Evolutionary conservation across 176 grass and related monocot genomes (phyloP).

Genomic region (Triticum turgidum): DNA sequence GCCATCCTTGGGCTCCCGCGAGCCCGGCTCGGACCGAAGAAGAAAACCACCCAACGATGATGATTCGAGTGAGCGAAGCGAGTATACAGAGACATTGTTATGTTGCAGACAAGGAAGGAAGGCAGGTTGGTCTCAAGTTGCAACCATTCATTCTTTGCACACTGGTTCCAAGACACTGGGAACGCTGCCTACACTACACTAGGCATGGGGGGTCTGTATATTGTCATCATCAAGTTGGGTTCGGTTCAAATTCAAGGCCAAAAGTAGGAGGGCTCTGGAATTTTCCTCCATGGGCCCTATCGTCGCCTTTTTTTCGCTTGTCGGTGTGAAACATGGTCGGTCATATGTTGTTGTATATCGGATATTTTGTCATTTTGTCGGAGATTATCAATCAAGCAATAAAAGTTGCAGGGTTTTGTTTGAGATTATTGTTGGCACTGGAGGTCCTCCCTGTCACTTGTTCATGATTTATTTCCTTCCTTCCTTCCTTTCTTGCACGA

Average conservation of each 20-base stretch:
- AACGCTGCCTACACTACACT: not conserved
- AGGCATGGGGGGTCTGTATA: not conserved
- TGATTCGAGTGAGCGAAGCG: not conserved
- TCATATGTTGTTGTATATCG: not conserved
- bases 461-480: no score
- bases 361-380: not conserved
- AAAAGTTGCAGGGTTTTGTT: not conserved
- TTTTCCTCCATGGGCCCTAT: not conserved
- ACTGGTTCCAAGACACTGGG: not conserved
- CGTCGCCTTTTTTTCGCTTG: not conserved
- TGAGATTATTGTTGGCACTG: not conserved
- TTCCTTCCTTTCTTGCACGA: no score
- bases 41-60: not conserved
- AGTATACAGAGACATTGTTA: not conserved
- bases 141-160: not conserved
- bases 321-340: not conserved
- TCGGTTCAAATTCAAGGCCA: not conserved
- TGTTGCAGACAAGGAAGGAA: not conserved
- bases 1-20: conserved; percentile 84
- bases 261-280: not conserved
- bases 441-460: no score
- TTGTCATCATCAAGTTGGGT: not conserved
- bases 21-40: conserved; percentile 43
- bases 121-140: not conserved
- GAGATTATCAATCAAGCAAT: not conserved